These are phyloP conservation scores for Gaultheria prostrata DNA, from an alignment of 148 eudicot species.

Conservation along the genomic window DNA sequence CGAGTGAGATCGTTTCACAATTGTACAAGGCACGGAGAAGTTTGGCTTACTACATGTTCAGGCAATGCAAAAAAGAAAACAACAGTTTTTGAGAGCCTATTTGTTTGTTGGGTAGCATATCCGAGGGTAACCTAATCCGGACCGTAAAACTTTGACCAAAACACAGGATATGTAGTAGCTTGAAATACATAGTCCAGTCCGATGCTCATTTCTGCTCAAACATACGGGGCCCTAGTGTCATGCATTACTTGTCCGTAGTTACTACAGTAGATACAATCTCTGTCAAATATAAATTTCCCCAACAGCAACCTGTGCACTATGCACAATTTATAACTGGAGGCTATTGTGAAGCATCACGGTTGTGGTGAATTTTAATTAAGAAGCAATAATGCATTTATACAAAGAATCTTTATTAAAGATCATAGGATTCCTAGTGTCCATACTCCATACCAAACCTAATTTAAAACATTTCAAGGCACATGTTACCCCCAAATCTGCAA, in stretches of 20 bases:
- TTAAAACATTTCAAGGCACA: background rate
- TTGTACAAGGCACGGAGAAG: background rate
- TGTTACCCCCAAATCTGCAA: constrained; percentile 5
- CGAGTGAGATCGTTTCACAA: no score
- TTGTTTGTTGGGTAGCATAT: background rate
- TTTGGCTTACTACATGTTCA: background rate
- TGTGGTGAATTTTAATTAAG: background rate
- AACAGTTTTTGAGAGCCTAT: background rate
- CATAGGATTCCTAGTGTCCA: constrained; percentile 5
- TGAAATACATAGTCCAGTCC: background rate
- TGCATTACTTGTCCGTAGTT: background rate
- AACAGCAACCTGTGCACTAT: background rate
- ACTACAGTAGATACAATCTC: background rate
- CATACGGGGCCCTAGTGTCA: background rate
- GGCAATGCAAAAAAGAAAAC: no score
- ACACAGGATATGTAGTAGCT: background rate
- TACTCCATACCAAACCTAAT: background rate
- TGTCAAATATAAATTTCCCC: background rate
- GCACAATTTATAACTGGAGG: background rate
- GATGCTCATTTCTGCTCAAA: background rate
- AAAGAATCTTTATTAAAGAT: background rate
- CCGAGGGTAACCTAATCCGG: background rate
- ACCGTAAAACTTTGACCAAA: background rate
- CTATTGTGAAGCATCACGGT: constrained; percentile 2
- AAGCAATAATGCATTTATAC: background rate